Percentiles rank a stretch among this genome's conserved stretches.
These are phyloP conservation scores for Capsicum chinense DNA, from an alignment of 257 asterid species.

Conservation along the genomic window DNA sequence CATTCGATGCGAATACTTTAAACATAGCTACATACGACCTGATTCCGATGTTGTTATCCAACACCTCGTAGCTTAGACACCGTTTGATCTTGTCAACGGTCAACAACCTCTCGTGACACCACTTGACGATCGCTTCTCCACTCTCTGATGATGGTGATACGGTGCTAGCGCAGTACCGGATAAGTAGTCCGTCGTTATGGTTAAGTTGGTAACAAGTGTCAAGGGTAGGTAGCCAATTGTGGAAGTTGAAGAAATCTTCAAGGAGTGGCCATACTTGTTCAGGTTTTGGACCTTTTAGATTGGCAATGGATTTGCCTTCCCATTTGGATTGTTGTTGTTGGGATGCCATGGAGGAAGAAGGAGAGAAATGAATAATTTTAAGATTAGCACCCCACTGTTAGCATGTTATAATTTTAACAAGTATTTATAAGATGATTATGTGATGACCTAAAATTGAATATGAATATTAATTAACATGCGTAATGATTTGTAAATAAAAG, in stretches of 20 bases:
- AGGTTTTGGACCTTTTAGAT: constrained; percentile 43
- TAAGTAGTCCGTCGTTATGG: constrained; percentile 42
- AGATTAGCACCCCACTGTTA: background rate
- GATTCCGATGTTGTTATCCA: constrained; percentile 67
- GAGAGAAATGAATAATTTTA: background rate
- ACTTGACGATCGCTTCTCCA: constrained; percentile 37
- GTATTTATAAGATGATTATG: background rate
- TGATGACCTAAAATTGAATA: background rate
- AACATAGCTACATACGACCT: constrained; percentile 50
- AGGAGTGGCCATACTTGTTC: constrained; percentile 65
- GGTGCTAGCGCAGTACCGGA: constrained; percentile 64
- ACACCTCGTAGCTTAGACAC: constrained; percentile 51
- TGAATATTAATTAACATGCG: background rate
- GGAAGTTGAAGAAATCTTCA: constrained; percentile 62
- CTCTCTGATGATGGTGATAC: constrained; percentile 30
- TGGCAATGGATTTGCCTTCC: constrained; percentile 62
- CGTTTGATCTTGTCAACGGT: constrained; percentile 42
- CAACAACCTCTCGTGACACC: constrained; percentile 68
- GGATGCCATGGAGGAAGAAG: constrained; percentile 39
- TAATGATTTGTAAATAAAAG: background rate
- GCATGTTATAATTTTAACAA: background rate
- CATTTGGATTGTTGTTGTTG: constrained; percentile 47
- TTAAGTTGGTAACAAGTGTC: constrained; percentile 58
- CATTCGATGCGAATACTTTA: constrained; percentile 39
- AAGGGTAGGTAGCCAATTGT: constrained; percentile 66